Evolutionary conservation across 2,329 filamentous ascomycete genomes (phyloP).

Genomic region (Colletotrichum sp.): DNA sequence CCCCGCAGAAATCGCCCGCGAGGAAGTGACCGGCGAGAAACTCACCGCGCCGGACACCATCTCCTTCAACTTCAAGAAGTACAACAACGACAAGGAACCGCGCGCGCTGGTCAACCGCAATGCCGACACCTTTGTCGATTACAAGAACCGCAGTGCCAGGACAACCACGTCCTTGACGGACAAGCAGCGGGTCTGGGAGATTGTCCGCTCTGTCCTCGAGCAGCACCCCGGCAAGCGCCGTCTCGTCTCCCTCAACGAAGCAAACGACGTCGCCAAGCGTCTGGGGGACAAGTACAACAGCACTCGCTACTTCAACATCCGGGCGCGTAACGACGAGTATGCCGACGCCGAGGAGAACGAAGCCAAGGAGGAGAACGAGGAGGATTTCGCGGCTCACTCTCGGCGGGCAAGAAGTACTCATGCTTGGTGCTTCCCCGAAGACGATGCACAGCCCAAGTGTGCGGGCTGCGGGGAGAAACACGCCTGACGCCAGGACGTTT

Average conservation of each 20-base stretch:
- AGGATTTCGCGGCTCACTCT: conserved; percentile 35
- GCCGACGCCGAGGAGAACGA: conserved; percentile 29
- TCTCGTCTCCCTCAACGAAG: conserved; percentile 60
- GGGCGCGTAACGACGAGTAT: conserved; percentile 29
- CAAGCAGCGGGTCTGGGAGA: conserved; percentile 23
- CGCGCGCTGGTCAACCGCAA: not conserved
- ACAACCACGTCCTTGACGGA: not conserved
- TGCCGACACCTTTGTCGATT: conserved; percentile 7
- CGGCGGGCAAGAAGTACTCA: not conserved
- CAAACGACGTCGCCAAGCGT: conserved; percentile 63
- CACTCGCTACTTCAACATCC: conserved; percentile 41
- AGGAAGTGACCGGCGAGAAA: conserved; percentile 50
- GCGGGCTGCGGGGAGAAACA: not conserved
- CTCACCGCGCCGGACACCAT: conserved; percentile 30
- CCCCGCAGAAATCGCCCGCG: conserved; percentile 70
- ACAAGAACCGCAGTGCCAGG: not conserved
- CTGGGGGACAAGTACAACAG: conserved; percentile 54
- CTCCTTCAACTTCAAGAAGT: not conserved
- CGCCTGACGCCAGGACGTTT: not conserved
- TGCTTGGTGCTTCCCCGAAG: not conserved
- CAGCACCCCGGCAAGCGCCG: conserved; percentile 44
- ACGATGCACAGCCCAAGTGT: not conserved
- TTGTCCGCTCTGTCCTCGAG: conserved; percentile 28
- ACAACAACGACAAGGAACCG: not conserved
- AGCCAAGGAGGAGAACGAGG: conserved; percentile 25